These are phyloP conservation scores for Diaporthe destruens DNA, from an alignment of 2,329 filamentous ascomycete genomes.

Conservation along the genomic window DNA sequence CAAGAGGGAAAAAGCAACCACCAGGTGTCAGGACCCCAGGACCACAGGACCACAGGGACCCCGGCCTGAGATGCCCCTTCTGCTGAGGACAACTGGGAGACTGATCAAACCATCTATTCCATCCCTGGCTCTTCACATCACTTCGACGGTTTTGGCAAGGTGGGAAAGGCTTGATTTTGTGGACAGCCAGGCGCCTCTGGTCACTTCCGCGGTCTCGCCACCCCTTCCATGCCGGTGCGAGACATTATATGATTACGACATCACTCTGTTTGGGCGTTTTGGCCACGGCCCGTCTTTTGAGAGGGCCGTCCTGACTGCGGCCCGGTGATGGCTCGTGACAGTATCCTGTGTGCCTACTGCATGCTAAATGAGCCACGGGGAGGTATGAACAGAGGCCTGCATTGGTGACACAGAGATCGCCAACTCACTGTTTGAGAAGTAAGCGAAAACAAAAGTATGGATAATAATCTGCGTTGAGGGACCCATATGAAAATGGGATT, in stretches of 20 bases:
- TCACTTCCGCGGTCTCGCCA: constrained; percentile 25
- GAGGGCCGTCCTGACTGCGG: background rate
- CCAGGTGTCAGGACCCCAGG: background rate
- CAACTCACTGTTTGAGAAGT: background rate
- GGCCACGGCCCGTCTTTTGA: constrained; percentile 11
- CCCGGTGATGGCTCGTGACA: constrained; percentile 1
- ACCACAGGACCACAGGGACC: background rate
- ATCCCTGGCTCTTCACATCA: background rate
- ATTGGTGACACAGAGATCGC: background rate
- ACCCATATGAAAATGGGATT: background rate
- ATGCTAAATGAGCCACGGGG: background rate
- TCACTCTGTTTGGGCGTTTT: constrained; percentile 6
- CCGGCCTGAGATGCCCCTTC: constrained; percentile 13
- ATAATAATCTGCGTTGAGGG: background rate
- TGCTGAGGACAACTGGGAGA: background rate
- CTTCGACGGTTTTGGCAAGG: background rate
- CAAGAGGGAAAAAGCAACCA: constrained; percentile 3
- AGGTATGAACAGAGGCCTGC: background rate
- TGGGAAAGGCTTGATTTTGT: background rate
- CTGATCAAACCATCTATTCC: background rate
- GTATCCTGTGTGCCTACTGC: background rate
- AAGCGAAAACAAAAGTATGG: background rate
- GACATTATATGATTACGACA: constrained; percentile 14
- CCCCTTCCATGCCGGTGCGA: constrained; percentile 15
- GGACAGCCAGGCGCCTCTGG: background rate